These are phyloP conservation scores for Nitzschia sp. DNA, from an alignment of 108 stramenopile genomes.

Conservation along the genomic window DNA sequence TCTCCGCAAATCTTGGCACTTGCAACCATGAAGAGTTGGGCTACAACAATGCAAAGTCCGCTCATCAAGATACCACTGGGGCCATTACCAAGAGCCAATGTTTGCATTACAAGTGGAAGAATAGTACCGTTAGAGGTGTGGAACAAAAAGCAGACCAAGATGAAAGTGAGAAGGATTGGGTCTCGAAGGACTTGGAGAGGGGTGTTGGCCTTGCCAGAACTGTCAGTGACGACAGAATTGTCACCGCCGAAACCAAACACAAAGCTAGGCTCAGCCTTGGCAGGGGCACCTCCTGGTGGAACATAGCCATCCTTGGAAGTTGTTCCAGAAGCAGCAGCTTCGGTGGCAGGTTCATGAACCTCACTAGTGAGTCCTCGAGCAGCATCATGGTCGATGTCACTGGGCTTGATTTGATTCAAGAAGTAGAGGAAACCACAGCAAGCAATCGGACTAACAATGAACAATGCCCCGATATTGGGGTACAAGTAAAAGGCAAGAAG, in stretches of 20 bases:
- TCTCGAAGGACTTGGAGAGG: conserved; percentile 73
- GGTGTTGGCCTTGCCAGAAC: conserved; percentile 51
- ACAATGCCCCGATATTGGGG: conserved; percentile 71
- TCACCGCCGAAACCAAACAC: conserved; percentile 53
- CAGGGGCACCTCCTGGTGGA: conserved; percentile 13
- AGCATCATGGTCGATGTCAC: conserved; percentile 85
- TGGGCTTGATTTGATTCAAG: conserved; percentile 62
- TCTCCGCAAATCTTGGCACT: conserved; percentile 79
- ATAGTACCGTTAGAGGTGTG: conserved; percentile 86
- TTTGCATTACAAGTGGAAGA: conserved; percentile 87
- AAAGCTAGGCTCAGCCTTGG: conserved; percentile 54
- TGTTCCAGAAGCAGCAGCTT: conserved; percentile 15
- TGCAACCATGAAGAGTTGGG: conserved; percentile 81
- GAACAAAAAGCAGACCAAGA: conserved; percentile 76
- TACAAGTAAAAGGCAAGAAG: conserved; percentile 72
- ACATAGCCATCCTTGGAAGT: conserved; percentile 26
- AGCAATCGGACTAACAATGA: conserved; percentile 83
- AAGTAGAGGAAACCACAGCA: conserved; percentile 71
- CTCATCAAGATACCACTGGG: conserved; percentile 73
- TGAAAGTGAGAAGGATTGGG: conserved; percentile 73
- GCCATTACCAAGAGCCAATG: conserved; percentile 75
- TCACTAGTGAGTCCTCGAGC: conserved; percentile 63
- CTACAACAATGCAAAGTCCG: conserved; percentile 84
- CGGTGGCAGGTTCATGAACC: conserved; percentile 6
- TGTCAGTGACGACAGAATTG: not conserved